A percentile compares a stretch with the other conserved stretches of the same genome.
Evolutionary conservation across 2,329 filamentous ascomycete genomes (phyloP).

Genomic region (Exserohilum rostratum): DNA sequence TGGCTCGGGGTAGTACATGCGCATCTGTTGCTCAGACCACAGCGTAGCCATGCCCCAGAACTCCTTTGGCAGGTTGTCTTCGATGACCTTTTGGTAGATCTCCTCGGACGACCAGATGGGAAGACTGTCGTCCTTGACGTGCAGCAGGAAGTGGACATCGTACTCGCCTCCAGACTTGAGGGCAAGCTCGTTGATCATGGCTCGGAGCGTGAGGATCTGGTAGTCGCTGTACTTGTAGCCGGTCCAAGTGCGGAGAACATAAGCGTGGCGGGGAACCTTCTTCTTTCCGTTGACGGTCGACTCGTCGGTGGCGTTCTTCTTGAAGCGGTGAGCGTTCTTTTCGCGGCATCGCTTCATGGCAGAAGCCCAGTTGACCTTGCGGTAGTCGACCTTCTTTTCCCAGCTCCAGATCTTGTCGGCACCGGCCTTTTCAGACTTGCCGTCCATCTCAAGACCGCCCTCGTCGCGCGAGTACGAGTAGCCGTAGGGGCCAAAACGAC

Average conservation of each 20-base stretch:
- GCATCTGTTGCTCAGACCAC: constrained; percentile 95
- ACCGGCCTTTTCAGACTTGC: constrained; percentile 53
- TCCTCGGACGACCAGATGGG: constrained; percentile 80
- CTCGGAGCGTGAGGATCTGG: constrained; percentile 79
- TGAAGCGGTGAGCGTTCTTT: constrained; percentile 58
- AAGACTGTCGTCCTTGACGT: constrained; percentile 77
- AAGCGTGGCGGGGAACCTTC: constrained; percentile 69
- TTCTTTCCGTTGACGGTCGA: constrained; percentile 46
- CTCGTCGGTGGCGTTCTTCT: constrained; percentile 42
- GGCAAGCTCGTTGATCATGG: constrained; percentile 81
- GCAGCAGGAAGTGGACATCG: constrained; percentile 82
- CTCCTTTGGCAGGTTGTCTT: constrained; percentile 76
- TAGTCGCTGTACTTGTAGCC: constrained; percentile 79
- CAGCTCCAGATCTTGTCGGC: constrained; percentile 55
- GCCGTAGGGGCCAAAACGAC: constrained; percentile 58
- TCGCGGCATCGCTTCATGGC: constrained; percentile 56
- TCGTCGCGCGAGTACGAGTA: constrained; percentile 55
- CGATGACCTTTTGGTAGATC: constrained; percentile 69
- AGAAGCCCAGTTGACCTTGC: constrained; percentile 55
- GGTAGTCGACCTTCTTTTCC: constrained; percentile 57
- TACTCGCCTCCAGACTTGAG: constrained; percentile 85
- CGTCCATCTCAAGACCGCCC: constrained; percentile 57
- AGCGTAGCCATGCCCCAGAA: constrained; percentile 88
- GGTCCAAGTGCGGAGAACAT: constrained; percentile 84
- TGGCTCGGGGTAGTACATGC: constrained; percentile 84